phyloP scores from a whole-genome alignment of 495 filamentous ascomycete species.

The Neurospora pannonica region DNA sequence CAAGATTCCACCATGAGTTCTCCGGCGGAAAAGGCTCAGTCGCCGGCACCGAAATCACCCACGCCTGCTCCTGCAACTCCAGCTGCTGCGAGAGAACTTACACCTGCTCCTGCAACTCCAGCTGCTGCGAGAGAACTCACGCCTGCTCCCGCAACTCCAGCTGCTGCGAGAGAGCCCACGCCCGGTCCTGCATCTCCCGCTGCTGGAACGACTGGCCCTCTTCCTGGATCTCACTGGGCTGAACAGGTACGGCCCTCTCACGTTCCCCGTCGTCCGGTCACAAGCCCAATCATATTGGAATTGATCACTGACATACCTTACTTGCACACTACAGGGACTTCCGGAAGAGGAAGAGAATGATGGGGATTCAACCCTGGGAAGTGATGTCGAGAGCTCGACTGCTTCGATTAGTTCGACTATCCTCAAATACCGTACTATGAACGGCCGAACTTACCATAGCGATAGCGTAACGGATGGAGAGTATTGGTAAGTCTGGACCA shows the following conservation, averaged over 20 bases:
- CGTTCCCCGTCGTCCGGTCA: neutral
- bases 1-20: neutral
- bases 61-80: slow-evolving; percentile 57
- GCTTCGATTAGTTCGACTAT: slow-evolving; percentile 36
- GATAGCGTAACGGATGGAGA: slow-evolving; percentile 19
- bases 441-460: slow-evolving; percentile 33
- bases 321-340: neutral
- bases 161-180: neutral
- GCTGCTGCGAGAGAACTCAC: slow-evolving; percentile 39
- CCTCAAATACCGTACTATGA: slow-evolving; percentile 30
- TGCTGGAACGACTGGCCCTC: neutral
- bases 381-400: slow-evolving; percentile 25
- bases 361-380: slow-evolving; percentile 27
- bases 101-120: slow-evolving; percentile 53
- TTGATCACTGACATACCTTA: neutral
- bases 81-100: slow-evolving; percentile 37
- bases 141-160: neutral
- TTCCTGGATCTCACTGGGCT: slow-evolving; percentile 6
- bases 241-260: neutral
- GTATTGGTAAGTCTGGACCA: slow-evolving; percentile 14
- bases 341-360: slow-evolving; percentile 14
- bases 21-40: slow-evolving; percentile 54
- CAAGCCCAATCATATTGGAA: neutral
- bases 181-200: neutral
- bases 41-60: slow-evolving; percentile 63